Evolutionary conservation across 2,329 filamentous ascomycete genomes (phyloP).

Genomic region (Cladophialophora yegresii): DNA sequence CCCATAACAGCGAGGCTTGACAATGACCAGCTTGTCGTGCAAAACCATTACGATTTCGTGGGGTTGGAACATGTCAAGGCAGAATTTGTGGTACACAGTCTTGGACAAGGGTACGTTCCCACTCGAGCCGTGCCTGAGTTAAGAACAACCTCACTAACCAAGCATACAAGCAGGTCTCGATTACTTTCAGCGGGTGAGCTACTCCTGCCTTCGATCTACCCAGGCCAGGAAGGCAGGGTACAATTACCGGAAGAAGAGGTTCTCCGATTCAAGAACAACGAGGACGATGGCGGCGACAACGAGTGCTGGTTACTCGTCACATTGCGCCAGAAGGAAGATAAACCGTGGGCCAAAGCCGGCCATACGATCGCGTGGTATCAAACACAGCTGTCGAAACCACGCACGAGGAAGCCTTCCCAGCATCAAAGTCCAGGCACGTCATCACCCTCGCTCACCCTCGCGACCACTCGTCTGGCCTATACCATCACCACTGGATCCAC

Average conservation of each 20-base stretch:
- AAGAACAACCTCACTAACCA: background rate
- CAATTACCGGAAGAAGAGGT: conserved; percentile 22
- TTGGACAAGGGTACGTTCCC: conserved; percentile 47
- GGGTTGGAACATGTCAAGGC: conserved; percentile 27
- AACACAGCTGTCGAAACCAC: background rate
- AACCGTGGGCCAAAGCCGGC: conserved; percentile 30
- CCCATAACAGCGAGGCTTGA: conserved; percentile 56
- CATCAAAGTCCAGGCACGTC: background rate
- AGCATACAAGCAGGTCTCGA: conserved; percentile 9
- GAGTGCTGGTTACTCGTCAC: conserved; percentile 29
- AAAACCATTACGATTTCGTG: conserved; percentile 31
- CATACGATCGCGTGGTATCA: conserved; percentile 32
- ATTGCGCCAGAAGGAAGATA: conserved; percentile 23
- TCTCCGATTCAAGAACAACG: background rate
- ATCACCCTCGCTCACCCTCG: conserved; percentile 44
- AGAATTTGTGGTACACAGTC: conserved; percentile 49
- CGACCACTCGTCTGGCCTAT: conserved; percentile 30
- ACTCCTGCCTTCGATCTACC: background rate
- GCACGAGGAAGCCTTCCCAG: background rate
- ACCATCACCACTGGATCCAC: conserved; percentile 12
- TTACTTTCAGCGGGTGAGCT: conserved; percentile 24
- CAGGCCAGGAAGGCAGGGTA: conserved; percentile 39
- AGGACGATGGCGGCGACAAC: background rate
- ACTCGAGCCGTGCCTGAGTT: background rate
- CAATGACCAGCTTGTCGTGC: conserved; percentile 46